Evolutionary conservation across 768 basidiomycete species (phyloP).

Genomic region (Agaricus bisporus): DNA sequence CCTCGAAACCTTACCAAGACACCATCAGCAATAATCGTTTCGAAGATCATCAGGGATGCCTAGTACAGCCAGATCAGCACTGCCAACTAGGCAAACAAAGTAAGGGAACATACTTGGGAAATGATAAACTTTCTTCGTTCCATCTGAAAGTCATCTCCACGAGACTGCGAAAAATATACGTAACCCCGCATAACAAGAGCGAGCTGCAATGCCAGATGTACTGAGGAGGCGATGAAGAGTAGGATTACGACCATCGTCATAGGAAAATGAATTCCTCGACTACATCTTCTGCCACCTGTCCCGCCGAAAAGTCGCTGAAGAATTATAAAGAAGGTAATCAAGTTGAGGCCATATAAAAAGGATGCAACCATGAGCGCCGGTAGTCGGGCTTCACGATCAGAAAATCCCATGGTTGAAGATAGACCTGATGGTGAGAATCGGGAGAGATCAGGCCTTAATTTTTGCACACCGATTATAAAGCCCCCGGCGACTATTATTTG

Average conservation of each 20-base stretch:
- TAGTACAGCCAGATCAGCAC: not conserved
- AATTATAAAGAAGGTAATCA: too few relatives aligned
- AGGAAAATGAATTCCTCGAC: constrained; percentile 4
- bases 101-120: constrained; percentile 6
- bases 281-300: not conserved
- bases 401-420: too few relatives aligned
- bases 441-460: too few relatives aligned
- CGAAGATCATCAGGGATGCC: constrained; percentile 7
- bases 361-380: too few relatives aligned
- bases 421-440: too few relatives aligned
- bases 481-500: constrained; percentile 7
- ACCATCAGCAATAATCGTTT: constrained; percentile 11
- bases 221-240: constrained; percentile 9
- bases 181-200: constrained; percentile 11
- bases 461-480: not conserved
- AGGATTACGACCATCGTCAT: constrained; percentile 11
- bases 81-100: not conserved
- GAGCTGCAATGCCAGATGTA: constrained; percentile 13
- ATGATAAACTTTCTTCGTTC: constrained; percentile 12
- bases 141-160: not conserved
- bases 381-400: too few relatives aligned
- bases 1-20: constrained; percentile 8
- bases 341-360: too few relatives aligned
- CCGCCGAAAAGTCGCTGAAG: constrained; percentile 12
- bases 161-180: not conserved